Base-by-base conservation (phyloP, 2,329 filamentous ascomycete genomes). In the Penicillium sp. region DNA sequence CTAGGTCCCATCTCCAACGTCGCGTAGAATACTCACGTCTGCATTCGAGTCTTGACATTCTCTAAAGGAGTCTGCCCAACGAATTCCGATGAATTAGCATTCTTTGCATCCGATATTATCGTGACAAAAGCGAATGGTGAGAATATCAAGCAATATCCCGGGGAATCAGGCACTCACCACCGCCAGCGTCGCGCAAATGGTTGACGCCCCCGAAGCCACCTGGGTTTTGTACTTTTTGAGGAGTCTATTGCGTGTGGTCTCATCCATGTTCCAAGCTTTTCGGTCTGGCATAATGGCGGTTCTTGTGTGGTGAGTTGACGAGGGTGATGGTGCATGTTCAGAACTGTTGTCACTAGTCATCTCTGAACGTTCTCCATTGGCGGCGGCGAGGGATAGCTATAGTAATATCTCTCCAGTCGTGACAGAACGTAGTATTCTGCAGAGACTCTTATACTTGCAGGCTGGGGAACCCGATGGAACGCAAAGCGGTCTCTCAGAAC, bases 401-500 rank as follows among this genome's bases (percentile, higher is more conserved):
- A 23, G 15, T 15, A 34, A 27, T 50, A 21, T 38, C 57, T 66
- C 65, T 16, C 6, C 29, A 16, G 31, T 27, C 50, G 53, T 33
- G 16, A 44, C 34, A 57, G 43, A 53, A 58, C 15, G 39, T 29
- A 8, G 11, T 16, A 31, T 31, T 44, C 39, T 33, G 43, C 43
- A 38, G 23, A 40, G 45, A 56, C 44, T 52, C 47, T 45, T 54
- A 27, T 47, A 41, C 47, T 55, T 57, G 61, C 68, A 74, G 74
- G 75, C 73, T 75, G 75, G 72, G 74, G 76, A 76, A 76, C 73
- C 76, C 74, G 73, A 79, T 79, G 77, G 77, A 79, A 80, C 76
- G 78, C 78, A 78, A 78, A 78, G 72, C 75, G 75, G 76, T 73
- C 77, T 78, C 78, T 79, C 78, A 76, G 59, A 65, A 59, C 52